Evolutionary conservation across 345 rosid species (phyloP).

Genomic region (Lenwebbia sp.): DNA sequence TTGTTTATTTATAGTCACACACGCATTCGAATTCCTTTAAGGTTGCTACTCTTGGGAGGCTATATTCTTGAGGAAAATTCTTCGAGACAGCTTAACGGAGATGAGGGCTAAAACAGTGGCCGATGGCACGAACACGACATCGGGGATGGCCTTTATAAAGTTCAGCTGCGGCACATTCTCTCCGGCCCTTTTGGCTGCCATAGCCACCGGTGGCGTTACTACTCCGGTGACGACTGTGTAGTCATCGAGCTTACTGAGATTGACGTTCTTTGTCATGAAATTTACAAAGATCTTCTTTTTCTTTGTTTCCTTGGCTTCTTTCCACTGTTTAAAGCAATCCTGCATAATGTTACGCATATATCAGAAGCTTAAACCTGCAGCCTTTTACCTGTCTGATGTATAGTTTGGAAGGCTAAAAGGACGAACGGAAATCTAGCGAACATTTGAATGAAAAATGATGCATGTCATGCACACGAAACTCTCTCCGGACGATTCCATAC

Average conservation of each 20-base stretch:
- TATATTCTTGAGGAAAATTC: conserved; percentile 24
- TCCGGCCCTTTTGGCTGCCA: conserved; percentile 82
- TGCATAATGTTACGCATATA: conserved; percentile 1
- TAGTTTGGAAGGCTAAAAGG: neutral
- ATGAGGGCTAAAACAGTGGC: conserved; percentile 52
- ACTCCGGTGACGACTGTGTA: conserved; percentile 48
- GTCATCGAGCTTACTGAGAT: conserved; percentile 48
- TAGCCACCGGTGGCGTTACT: conserved; percentile 68
- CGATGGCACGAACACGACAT: conserved; percentile 67
- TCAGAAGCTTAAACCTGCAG: neutral
- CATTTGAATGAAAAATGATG: neutral
- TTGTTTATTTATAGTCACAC: neutral
- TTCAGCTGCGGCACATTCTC: conserved; percentile 66
- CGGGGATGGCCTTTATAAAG: conserved; percentile 55
- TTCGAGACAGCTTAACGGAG: conserved; percentile 58
- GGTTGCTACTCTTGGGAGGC: neutral
- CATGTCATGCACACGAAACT: neutral
- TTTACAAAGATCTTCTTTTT: conserved; percentile 28
- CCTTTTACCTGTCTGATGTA: neutral
- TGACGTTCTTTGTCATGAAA: conserved; percentile 30
- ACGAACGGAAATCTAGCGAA: neutral
- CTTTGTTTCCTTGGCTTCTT: conserved; percentile 1
- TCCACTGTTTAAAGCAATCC: conserved; percentile 38
- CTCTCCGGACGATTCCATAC: conserved; percentile 5
- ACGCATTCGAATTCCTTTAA: neutral